Conservation (phyloP, 352 stramenopile genomes). For the Thraustochytrium sp. region DNA sequence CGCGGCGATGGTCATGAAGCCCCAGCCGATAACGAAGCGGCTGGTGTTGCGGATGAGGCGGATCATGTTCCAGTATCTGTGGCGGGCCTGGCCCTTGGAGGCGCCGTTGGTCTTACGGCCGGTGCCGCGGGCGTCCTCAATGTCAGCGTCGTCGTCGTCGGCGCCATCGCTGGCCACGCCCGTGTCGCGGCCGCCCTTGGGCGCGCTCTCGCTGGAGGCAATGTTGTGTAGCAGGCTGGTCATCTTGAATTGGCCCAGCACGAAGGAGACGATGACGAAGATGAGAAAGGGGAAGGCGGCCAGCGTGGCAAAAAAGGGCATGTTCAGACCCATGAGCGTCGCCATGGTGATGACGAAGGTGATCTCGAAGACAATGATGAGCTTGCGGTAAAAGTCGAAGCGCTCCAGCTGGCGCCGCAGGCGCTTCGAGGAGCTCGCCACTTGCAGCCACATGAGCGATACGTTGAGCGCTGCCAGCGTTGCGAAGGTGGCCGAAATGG, state of each 20-base stretch:
- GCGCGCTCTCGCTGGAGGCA: background rate
- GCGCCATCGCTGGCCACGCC: background rate
- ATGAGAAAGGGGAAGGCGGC: slow-evolving; percentile 24
- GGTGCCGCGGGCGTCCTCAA: background rate
- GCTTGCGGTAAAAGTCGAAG: background rate
- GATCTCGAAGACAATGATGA: slow-evolving; percentile 19
- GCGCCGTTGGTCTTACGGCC: background rate
- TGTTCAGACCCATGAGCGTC: background rate
- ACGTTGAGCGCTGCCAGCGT: slow-evolving; percentile 9
- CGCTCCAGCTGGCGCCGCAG: background rate
- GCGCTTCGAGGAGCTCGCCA: background rate
- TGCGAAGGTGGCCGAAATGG: background rate
- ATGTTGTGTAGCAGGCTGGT: slow-evolving; percentile 3
- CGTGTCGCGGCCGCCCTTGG: background rate
- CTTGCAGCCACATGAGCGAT: slow-evolving; percentile 21
- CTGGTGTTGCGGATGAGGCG: slow-evolving; percentile 15
- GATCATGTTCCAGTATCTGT: slow-evolving; percentile 1
- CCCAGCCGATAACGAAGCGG: background rate
- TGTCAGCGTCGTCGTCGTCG: background rate
- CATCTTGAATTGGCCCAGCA: slow-evolving; percentile 17
- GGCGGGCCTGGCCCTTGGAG: background rate
- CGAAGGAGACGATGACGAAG: slow-evolving; percentile 15
- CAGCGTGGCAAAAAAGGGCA: background rate
- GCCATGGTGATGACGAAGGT: background rate
- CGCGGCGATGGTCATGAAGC: background rate